Percentiles rank a stretch among this genome's conserved stretches.
Conservation (phyloP, 2,329 filamentous ascomycete species). For the Neofusicoccum umdonicola region DNA sequence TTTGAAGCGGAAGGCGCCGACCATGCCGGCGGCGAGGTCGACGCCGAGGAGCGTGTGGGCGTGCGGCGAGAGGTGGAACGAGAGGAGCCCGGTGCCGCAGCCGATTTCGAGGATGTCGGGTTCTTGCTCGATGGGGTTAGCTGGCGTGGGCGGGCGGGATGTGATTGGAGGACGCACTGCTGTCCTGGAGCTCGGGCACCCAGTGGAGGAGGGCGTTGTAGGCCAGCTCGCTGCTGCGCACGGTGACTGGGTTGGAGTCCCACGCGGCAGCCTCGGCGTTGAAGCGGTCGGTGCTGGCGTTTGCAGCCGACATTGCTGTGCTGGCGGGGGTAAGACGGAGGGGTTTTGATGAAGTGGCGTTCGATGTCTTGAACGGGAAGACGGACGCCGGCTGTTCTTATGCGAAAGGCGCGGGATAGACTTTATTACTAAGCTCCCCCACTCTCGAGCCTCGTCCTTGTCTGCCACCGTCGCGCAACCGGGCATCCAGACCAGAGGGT, state of each 20-base stretch:
- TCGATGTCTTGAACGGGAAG: too few species aligned
- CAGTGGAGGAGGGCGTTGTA: slow-evolving; percentile 45
- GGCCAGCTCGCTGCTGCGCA: slow-evolving; percentile 45
- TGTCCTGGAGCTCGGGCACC: slow-evolving; percentile 35
- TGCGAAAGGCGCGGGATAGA: too few species aligned
- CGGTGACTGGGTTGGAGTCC: slow-evolving; percentile 54
- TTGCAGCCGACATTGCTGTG: background rate
- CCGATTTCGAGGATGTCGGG: slow-evolving; percentile 56
- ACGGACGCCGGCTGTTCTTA: too few species aligned
- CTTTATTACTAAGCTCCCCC: too few species aligned
- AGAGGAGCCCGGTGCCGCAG: slow-evolving; percentile 57
- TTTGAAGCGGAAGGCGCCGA: slow-evolving; percentile 50
- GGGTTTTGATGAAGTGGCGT: too few species aligned
- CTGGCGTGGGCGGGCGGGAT: background rate
- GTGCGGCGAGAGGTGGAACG: slow-evolving; percentile 49
- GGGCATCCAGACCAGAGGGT: too few species aligned
- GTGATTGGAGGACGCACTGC: slow-evolving; percentile 12
- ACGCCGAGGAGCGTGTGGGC: slow-evolving; percentile 51
- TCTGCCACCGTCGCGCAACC: too few species aligned
- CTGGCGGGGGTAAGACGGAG: too few species aligned
- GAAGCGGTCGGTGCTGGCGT: slow-evolving; percentile 48
- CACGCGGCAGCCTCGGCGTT: slow-evolving; percentile 54
- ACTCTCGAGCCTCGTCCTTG: too few species aligned
- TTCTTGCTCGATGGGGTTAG: slow-evolving; percentile 18
- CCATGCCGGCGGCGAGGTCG: slow-evolving; percentile 57